These are phyloP conservation scores for Casaregolazyma lundiana DNA, from an alignment of 1,139 yeast genomes.

Conservation along the genomic window DNA sequence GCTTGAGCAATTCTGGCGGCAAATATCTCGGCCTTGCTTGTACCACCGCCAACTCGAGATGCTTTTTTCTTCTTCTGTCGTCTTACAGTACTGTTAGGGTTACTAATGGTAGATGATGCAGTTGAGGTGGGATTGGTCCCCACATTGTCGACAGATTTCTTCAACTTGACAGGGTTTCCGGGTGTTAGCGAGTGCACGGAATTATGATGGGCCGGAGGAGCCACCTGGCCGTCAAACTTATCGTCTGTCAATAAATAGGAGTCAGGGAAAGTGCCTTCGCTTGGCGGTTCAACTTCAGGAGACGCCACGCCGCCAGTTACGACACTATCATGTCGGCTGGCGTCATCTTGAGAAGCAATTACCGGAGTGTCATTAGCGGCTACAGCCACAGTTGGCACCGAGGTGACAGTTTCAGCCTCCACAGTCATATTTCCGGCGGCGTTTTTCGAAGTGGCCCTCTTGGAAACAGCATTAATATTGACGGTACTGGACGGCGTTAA, in stretches of 20 bases:
- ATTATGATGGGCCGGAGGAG: background rate
- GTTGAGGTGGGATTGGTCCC: background rate
- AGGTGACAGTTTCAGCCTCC: conserved; percentile 41
- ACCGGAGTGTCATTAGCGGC: conserved; percentile 20
- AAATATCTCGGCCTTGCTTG: conserved; percentile 77
- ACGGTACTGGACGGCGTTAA: background rate
- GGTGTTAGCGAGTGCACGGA: background rate
- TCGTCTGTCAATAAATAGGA: conserved; percentile 1
- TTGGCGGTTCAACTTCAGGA: background rate
- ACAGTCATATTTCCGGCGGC: conserved; percentile 33
- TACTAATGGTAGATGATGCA: background rate
- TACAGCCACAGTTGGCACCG: conserved; percentile 34
- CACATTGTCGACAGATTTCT: conserved; percentile 33
- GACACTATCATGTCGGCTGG: background rate
- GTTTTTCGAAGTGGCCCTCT: conserved; percentile 4
- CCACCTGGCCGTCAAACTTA: background rate
- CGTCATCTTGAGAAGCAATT: background rate
- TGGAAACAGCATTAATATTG: conserved; percentile 5
- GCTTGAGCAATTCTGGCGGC: conserved; percentile 95
- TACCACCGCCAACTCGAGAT: conserved; percentile 25
- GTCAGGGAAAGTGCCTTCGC: conserved; percentile 1
- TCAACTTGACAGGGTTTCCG: conserved; percentile 23
- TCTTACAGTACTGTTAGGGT: conserved; percentile 14
- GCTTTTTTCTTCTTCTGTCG: conserved; percentile 25
- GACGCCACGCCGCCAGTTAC: background rate